Evolutionary conservation across 1,284 basidiomycete genomes (phyloP), one percentile per base, ranked within the genome.

Genomic region (Entoloma clypeatum): DNA sequence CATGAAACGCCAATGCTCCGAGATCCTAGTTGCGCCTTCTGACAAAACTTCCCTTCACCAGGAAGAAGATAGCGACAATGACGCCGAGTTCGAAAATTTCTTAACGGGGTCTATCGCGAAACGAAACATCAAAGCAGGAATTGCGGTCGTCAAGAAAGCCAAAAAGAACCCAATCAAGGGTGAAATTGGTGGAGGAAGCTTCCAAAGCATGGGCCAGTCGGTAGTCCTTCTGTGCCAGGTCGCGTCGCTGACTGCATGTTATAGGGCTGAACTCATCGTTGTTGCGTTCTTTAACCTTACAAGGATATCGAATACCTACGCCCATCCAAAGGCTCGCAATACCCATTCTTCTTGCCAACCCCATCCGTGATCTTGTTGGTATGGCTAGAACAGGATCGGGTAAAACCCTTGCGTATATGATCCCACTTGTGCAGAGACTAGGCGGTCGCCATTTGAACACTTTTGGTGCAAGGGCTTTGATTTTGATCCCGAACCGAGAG

Each of bases 301-400:
- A 96, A 58, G 95, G 95, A 8, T 98, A 92, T 68, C 88, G 89
- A 38, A 86, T 84, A 27, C 96, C 96, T 8, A 99, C 96, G 0
- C 96, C 96, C 0, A 99, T 99, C 37, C 96, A 99, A 64, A 79
- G 95, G 7, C 76, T 89, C 11, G 75, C 93, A 3, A 89, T 99
- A 39, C 96, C 96, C 0, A 71, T 84, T 21, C 78, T 98, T 30
- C 77, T 99, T 23, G 65, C 85, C 4, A 79, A 77, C 36, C 94
- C 96, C 28, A 91, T 94, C 2, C 74, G 91, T 37, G 96, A 99
- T 66, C 82, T 99, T 7, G 90, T 99, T 13, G 96, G 92, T 39
- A 99, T 99, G 96, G 95, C 96, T 16, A 77, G 96, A 13, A 99
- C 96, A 1, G 96, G 96, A 43, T 97, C 94, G 1, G 96, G 96